Conservation (phyloP, 129 eudicot genomes). For the Escallonia rubra region DNA sequence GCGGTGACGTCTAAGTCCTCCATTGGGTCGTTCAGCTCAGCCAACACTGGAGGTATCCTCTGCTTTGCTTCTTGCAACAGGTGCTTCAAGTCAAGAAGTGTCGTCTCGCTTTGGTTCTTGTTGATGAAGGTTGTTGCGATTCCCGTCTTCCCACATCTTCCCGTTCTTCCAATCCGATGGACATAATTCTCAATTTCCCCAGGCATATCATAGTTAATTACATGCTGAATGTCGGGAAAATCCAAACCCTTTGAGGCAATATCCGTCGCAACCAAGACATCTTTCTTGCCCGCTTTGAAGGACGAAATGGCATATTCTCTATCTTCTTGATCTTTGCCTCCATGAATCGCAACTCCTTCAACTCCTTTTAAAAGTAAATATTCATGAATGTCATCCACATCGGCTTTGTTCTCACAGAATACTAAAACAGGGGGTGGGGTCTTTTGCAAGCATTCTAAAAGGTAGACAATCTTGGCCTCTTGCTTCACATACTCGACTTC, state of each 20-base stretch:
- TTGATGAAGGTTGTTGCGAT: conserved; percentile 76
- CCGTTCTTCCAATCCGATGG: conserved; percentile 80
- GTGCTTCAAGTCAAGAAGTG: conserved; percentile 78
- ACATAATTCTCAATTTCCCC: conserved; percentile 80
- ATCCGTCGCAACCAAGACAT: conserved; percentile 63
- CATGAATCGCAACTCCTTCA: conserved; percentile 74
- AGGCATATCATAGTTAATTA: conserved; percentile 85
- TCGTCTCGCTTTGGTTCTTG: conserved; percentile 81
- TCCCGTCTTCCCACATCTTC: conserved; percentile 85
- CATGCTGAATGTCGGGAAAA: conserved; percentile 85
- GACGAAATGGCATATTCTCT: conserved; percentile 72
- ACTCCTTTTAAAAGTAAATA: conserved; percentile 76
- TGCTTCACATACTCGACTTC: conserved; percentile 90
- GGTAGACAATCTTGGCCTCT: conserved; percentile 73
- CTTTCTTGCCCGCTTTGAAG: conserved; percentile 62
- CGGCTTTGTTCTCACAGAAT: conserved; percentile 77
- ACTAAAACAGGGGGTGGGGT: conserved; percentile 79
- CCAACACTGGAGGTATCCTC: conserved; percentile 79
- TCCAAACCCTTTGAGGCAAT: conserved; percentile 87
- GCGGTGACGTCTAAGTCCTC: conserved; percentile 54
- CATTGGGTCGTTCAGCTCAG: conserved; percentile 66
- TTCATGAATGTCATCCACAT: conserved; percentile 79
- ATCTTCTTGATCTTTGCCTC: conserved; percentile 90
- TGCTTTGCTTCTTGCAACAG: conserved; percentile 79
- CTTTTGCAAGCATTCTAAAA: conserved; percentile 75